Percentiles rank a stretch among this genome's conserved stretches.
Evolutionary conservation across 495 filamentous ascomycete genomes (phyloP).

Genomic region (Penicillium paxilli): DNA sequence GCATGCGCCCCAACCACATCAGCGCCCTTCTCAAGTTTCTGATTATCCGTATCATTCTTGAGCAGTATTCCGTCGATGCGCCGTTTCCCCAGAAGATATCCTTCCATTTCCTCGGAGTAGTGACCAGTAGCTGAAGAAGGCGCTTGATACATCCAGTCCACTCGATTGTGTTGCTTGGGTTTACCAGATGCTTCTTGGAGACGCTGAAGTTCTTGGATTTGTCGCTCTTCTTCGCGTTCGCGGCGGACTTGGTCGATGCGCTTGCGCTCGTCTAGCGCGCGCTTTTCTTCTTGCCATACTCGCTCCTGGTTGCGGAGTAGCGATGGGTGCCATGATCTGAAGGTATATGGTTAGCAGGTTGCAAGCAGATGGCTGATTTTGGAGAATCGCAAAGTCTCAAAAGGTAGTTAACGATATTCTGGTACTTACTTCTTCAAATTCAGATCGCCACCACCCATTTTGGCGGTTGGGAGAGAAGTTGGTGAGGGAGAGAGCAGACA

Average conservation of each 20-base stretch:
- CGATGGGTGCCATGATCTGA: slow-evolving; percentile 83
- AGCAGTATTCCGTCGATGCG: slow-evolving; percentile 82
- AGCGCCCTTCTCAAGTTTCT: slow-evolving; percentile 81
- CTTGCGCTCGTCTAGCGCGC: slow-evolving; percentile 94
- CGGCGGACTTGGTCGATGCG: slow-evolving; percentile 81
- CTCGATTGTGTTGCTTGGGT: slow-evolving; percentile 67
- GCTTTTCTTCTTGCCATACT: slow-evolving; percentile 86
- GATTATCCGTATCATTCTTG: slow-evolving; percentile 70
- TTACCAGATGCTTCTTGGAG: slow-evolving; percentile 90
- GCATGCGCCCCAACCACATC: slow-evolving; percentile 63
- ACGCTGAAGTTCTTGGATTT: slow-evolving; percentile 86
- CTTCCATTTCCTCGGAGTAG: slow-evolving; percentile 90
- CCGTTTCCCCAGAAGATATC: slow-evolving; percentile 88
- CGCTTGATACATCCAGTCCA: slow-evolving; percentile 98
- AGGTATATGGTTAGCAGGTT: slow-evolving; percentile 14
- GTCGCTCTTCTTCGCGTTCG: slow-evolving; percentile 91
- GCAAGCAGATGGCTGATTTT: background rate
- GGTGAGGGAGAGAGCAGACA: background rate
- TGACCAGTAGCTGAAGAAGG: slow-evolving; percentile 77
- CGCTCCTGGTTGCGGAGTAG: slow-evolving; percentile 79
- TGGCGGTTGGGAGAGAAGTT: slow-evolving; percentile 31
- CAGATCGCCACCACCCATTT: slow-evolving; percentile 79
- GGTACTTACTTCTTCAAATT: slow-evolving; percentile 80
- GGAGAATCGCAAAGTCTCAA: background rate
- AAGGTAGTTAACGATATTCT: background rate